Evolutionary conservation across 1,139 yeast species (phyloP), one percentile per base, ranked within the genome.

Genomic region (Protomyces gravidus): DNA sequence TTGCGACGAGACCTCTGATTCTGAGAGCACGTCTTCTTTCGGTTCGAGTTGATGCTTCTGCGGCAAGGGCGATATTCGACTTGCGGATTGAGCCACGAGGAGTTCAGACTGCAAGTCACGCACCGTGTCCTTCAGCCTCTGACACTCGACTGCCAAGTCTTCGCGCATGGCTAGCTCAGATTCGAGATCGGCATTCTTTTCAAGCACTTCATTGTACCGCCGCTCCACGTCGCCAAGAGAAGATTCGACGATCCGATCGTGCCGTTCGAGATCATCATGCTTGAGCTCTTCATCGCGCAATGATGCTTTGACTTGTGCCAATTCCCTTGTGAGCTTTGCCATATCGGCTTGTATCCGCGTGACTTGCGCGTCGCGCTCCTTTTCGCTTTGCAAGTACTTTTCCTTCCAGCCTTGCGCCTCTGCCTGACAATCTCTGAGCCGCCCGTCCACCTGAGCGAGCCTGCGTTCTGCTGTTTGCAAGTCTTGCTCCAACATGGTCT

Each of bases 211-310:
- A 50, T 71, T 68, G 61, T 72, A 71, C 50, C 67, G 67, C 47
- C 62, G 63, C 59, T 71, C 73, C 49, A 71, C 63, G 32, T 71
- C 71, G 27, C 67, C 69, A 30, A 71, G 62, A 2, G 74, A 67
- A 7, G 70, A 65, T 28, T 55, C 60, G 19, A 61, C 46, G 25
- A 59, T 39, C 26, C 70, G 65, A 30, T 70, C 75, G 23, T 66
- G 68, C 19, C 71, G 68, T 62, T 73, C 76, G 69, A 73, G 70
- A 58, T 73, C 74, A 61, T 73, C 76, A 59, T 73, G 72, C 33
- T 68, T 71, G 68, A 71, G 69, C 62, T 73, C 76, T 7, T 72
- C 71, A 40, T 73, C 76, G n/a, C 73, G 64, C n/a, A 73, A 66
- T 45, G 68, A 65, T 17, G 64, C 61, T 47, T 64, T 46, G 21